Base-by-base conservation (phyloP, 2,329 filamentous ascomycete genomes). In the Aspergillus phoenicis region DNA sequence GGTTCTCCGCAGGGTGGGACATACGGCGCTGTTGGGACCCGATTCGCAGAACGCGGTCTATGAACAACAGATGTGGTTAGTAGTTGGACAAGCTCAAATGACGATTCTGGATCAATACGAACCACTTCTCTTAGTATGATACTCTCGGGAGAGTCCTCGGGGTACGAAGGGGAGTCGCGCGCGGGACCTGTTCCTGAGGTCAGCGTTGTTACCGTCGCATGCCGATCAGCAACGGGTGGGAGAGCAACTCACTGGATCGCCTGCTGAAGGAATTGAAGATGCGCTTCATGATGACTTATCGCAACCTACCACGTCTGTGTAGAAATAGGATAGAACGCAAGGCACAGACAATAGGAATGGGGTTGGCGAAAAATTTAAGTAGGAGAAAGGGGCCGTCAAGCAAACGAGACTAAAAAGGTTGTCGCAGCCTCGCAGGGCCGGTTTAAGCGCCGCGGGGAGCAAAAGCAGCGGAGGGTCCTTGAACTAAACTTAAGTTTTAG, bases 1-100 rank as follows among this genome's bases (percentile, higher is more conserved):
- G 26, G 11, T 36, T 17, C 17, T 17, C 33, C 33, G 33, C 33
- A 13, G 33, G 33, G 11, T 36, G 22, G 15, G 33, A 58, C 69
- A 52, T 83, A 87, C 83, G 68, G 83, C 77, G 66, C 82, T 79
- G 71, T 85, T 84, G 60, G 84, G 81, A 56, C 86, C 87, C 53
- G 90, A 89, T 78, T 94, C 89, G 82, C 91, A 96, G 75, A 96
- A 96, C 48, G 87, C 83, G 82, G 84, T 90, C 91, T 93, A 59
- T 53, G 45, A 61, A 30, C 39, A n/a, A 15, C 1, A 22, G 20
- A 56, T 22, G 15, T 28, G 13, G 20, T 53, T 38, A 52, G 63
- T 43, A 52, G 63, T 43, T 48, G 48, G 41, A 53, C 52, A 47
- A 45, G 39, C 43, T 48, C 17, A 38, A 26, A 15, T 20, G 17